Evolutionary conservation across 83 land plant species (phyloP), one percentile per base, ranked within the genome.

Genomic region (Diphasiastrum complanatum): DNA sequence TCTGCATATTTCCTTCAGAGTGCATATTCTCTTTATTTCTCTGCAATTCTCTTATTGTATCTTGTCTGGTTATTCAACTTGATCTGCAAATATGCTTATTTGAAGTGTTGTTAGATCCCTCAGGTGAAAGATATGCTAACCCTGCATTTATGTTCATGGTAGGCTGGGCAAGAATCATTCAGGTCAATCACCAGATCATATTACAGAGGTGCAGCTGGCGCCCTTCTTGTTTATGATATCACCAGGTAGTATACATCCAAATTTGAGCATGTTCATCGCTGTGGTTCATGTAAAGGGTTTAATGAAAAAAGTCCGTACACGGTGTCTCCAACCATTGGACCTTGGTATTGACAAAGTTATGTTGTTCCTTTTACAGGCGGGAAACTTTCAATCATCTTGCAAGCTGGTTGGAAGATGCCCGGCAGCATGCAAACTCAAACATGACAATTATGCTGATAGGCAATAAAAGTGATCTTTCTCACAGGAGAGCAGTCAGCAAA

Each of bases 401-500:
- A 41, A 41, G 18, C n/a, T 41, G 45, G 45, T 41, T 41, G 45
- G 45, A 41, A 41, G 45, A 41, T 41, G 45, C 45, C 45, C 45
- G 45, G 12, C 45, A 41, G 45, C 45, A 41, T 41, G 45, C 45
- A 41, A 41, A 41, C n/a, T 41, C 45, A 41, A 41, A 41, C 45
- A 41, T 41, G 45, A 41, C 45, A 14, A 41, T 41, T 1, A 41
- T 41, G 12, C 45, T 41, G 12, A 41, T 41, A 14, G 45, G 45
- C 12, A 41, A 41, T 18, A 41, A 41, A 18, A 14, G 45, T 18
- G 45, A 41, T 41, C 45, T 41, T 41, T 41, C 45, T 18, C 45
- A 41, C n/a, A 41, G 45, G 45, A 14, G 45, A 41, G 45, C 45
- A 41, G 45, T 41, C n/a, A 41, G 45, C n/a, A 41, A 14, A 1